These are phyloP conservation scores for Dispira parvispora DNA, from an alignment of 192 early-diverging fungal genomes.

Conservation along the genomic window DNA sequence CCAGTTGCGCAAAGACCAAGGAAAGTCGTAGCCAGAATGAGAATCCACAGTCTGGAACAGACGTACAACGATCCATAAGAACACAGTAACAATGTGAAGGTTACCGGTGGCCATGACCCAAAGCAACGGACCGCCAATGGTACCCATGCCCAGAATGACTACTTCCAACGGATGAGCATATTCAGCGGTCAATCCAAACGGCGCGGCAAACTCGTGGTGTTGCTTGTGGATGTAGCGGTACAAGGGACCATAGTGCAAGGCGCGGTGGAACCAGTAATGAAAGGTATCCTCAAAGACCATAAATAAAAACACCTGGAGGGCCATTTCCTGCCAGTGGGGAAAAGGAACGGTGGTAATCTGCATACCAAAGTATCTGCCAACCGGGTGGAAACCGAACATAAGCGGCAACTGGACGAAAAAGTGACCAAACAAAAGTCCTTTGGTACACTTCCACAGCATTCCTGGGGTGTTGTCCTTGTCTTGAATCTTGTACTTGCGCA, in stretches of 20 bases:
- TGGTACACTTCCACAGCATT: constrained; percentile 58
- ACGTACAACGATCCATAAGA: constrained; percentile 66
- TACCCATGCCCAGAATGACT: constrained; percentile 70
- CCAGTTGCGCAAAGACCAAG: constrained; percentile 77
- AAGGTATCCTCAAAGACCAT: constrained; percentile 78
- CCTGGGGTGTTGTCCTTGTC: constrained; percentile 41
- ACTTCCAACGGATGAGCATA: constrained; percentile 83
- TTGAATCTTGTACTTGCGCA: constrained; percentile 88
- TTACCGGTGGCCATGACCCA: constrained; percentile 44
- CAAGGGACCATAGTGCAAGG: constrained; percentile 69
- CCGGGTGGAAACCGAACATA: constrained; percentile 75
- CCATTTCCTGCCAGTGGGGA: constrained; percentile 52
- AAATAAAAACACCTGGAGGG: constrained; percentile 50
- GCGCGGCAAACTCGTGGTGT: constrained; percentile 83
- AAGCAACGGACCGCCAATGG: constrained; percentile 59
- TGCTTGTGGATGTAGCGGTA: constrained; percentile 90
- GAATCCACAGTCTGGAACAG: constrained; percentile 73
- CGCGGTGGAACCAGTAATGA: constrained; percentile 83
- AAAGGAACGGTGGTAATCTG: constrained; percentile 65
- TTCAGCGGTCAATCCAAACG: constrained; percentile 76
- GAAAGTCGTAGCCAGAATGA: constrained; percentile 92
- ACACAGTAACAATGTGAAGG: constrained; percentile 72
- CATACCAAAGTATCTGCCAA: constrained; percentile 72
- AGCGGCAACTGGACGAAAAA: constrained; percentile 71
- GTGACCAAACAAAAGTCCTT: constrained; percentile 56